These are phyloP conservation scores for Cubamyces lactineus DNA, from an alignment of 768 basidiomycete genomes.

Conservation along the genomic window DNA sequence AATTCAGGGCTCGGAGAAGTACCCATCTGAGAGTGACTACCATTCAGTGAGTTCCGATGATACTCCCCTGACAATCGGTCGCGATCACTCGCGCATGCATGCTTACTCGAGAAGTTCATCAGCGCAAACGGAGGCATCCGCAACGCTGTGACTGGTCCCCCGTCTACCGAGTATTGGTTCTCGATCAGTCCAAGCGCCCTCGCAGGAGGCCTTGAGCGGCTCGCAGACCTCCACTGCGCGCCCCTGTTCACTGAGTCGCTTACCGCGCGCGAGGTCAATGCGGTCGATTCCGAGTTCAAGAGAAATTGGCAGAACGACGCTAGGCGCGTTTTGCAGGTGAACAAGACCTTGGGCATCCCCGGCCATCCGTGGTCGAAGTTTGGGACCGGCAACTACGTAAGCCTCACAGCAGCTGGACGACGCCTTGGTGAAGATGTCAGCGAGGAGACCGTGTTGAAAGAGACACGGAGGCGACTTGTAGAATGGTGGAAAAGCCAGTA, in stretches of 20 bases:
- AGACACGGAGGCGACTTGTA: constrained; percentile 36
- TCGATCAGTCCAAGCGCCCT: constrained; percentile 32
- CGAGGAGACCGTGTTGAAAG: constrained; percentile 43
- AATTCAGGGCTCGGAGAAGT: constrained; percentile 36
- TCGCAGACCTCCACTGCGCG: constrained; percentile 52
- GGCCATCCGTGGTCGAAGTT: constrained; percentile 52
- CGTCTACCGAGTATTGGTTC: constrained; percentile 49
- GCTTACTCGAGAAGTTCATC: constrained; percentile 29
- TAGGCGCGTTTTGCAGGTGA: constrained; percentile 53
- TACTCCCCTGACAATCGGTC: not conserved
- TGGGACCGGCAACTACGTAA: constrained; percentile 49
- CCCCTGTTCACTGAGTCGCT: constrained; percentile 51
- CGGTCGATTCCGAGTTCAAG: constrained; percentile 60
- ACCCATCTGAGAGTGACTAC: constrained; percentile 54
- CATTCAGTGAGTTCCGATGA: constrained; percentile 28
- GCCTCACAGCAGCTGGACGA: constrained; percentile 25
- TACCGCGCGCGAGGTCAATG: constrained; percentile 53
- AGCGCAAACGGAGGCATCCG: constrained; percentile 47
- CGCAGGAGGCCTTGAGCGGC: constrained; percentile 41
- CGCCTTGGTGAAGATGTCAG: constrained; percentile 34
- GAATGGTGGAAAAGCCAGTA: constrained; percentile 45
- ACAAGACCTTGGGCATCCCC: constrained; percentile 43
- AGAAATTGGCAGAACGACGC: constrained; percentile 54
- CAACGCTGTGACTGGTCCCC: constrained; percentile 56
- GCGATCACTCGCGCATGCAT: not conserved